Evolutionary conservation across 2,329 filamentous ascomycete genomes (phyloP).

Genomic region (Colletotrichum orchidophilum): DNA sequence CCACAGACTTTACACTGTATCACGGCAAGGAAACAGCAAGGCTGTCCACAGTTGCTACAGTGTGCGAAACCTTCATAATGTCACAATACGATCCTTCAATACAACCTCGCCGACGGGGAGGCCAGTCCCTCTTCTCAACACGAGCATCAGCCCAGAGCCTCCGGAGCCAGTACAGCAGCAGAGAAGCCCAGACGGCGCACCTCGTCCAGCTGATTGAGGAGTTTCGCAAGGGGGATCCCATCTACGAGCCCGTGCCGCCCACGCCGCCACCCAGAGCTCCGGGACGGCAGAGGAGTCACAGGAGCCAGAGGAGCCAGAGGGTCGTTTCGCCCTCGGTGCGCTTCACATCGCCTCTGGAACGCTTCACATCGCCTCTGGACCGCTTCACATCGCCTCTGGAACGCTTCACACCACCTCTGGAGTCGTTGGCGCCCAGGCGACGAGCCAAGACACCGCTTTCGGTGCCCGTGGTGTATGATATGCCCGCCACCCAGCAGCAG

Average conservation of each 20-base stretch:
- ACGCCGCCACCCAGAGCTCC: conserved; percentile 25
- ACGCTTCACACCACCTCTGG: background rate
- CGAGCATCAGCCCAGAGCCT: conserved; percentile 26
- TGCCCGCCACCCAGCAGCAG: background rate
- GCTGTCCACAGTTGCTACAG: background rate
- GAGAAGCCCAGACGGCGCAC: conserved; percentile 6
- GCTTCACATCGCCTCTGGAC: background rate
- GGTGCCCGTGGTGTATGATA: conserved; percentile 7
- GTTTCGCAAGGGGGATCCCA: conserved; percentile 27
- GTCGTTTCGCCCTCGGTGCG: background rate
- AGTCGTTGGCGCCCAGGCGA: background rate
- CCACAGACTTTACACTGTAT: background rate
- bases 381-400: background rate
- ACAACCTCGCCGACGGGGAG: conserved; percentile 13
- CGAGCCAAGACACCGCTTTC: conserved; percentile 18
- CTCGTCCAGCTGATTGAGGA: conserved; percentile 27
- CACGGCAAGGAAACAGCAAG: background rate
- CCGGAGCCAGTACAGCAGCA: conserved; percentile 23
- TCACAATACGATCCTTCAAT: conserved; percentile 20
- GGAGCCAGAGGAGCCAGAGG: background rate
- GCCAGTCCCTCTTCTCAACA: conserved; percentile 16
- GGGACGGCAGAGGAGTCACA: conserved; percentile 12
- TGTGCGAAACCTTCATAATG: background rate
- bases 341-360: background rate
- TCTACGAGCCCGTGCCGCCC: conserved; percentile 29